phyloP scores from a whole-genome alignment of 768 basidiomycete species.

The Russula ochroleuca region DNA sequence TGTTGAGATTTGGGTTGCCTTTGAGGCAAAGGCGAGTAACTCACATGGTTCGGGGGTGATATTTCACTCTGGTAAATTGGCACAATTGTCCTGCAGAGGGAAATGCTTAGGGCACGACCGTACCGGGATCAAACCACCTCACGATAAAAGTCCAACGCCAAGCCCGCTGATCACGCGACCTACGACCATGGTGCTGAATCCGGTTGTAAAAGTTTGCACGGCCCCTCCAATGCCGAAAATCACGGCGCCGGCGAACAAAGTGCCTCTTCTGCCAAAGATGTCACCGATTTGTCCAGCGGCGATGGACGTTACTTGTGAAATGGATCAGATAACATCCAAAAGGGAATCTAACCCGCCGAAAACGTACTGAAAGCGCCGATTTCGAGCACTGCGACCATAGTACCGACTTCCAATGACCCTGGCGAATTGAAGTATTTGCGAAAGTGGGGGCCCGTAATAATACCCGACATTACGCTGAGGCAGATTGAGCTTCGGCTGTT shows the following conservation, averaged over 20 bases:
- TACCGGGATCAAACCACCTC: slow-evolving; percentile 33
- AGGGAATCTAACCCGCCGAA: background rate
- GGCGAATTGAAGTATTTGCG: slow-evolving; percentile 79
- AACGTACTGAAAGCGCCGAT: slow-evolving; percentile 81
- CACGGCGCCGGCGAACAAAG: slow-evolving; percentile 75
- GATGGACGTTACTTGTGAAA: slow-evolving; percentile 69
- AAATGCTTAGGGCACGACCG: background rate
- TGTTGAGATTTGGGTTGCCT: slow-evolving; percentile 1
- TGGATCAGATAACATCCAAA: slow-evolving; percentile 12
- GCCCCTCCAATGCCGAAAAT: slow-evolving; percentile 85
- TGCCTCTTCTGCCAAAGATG: slow-evolving; percentile 77
- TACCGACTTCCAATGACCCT: slow-evolving; percentile 69
- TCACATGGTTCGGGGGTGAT: slow-evolving; percentile 83
- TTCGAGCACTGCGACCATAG: slow-evolving; percentile 94
- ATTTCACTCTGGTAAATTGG: slow-evolving; percentile 96
- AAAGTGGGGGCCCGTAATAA: slow-evolving; percentile 86
- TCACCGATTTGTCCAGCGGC: slow-evolving; percentile 89
- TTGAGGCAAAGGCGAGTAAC: background rate
- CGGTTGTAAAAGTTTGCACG: slow-evolving; percentile 76
- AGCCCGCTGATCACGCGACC: slow-evolving; percentile 82
- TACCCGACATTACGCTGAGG: slow-evolving; percentile 79
- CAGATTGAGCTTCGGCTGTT: slow-evolving; percentile 22
- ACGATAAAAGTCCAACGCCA: slow-evolving; percentile 89
- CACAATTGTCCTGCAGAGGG: slow-evolving; percentile 71
- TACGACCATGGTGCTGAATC: slow-evolving; percentile 76